Percentiles rank a stretch among this genome's conserved stretches.
These are phyloP conservation scores for Lactarius hatsudake DNA, from an alignment of 768 basidiomycete genomes.

Conservation along the genomic window DNA sequence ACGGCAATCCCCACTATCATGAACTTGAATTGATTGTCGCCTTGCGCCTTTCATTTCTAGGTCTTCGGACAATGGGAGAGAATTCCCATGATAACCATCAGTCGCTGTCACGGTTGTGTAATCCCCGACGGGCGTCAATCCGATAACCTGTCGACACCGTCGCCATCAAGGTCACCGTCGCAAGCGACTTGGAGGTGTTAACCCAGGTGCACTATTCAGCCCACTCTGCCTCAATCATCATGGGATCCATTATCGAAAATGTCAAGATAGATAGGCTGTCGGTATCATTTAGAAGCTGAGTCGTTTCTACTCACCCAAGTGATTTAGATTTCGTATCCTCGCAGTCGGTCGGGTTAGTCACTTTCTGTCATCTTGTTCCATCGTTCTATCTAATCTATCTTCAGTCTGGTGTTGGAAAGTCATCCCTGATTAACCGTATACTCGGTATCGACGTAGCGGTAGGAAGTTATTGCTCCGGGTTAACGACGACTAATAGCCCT, in stretches of 20 bases:
- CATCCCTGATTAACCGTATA: constrained; percentile 2
- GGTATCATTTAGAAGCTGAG: not conserved
- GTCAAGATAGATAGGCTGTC: not conserved
- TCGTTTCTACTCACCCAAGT: not conserved
- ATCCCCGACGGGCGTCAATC: no score
- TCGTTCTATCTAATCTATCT: not conserved
- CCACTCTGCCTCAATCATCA: not conserved
- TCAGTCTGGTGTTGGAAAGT: constrained; percentile 5
- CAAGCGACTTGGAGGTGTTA: not conserved
- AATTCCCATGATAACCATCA: no score
- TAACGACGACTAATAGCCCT: not conserved
- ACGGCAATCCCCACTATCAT: no score
- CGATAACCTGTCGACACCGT: no score
- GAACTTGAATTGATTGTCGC: no score
- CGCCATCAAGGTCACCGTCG: no score
- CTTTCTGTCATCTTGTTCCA: not conserved
- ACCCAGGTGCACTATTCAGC: not conserved
- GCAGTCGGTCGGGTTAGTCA: not conserved
- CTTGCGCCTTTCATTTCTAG: no score
- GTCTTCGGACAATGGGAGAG: no score
- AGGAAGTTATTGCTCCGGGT: not conserved
- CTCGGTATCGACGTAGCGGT: not conserved
- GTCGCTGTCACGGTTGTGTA: no score
- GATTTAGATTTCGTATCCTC: not conserved
- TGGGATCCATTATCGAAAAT: not conserved